phyloP scores from a whole-genome alignment of 352 stramenopile species.

The Pythium myriotylum region DNA sequence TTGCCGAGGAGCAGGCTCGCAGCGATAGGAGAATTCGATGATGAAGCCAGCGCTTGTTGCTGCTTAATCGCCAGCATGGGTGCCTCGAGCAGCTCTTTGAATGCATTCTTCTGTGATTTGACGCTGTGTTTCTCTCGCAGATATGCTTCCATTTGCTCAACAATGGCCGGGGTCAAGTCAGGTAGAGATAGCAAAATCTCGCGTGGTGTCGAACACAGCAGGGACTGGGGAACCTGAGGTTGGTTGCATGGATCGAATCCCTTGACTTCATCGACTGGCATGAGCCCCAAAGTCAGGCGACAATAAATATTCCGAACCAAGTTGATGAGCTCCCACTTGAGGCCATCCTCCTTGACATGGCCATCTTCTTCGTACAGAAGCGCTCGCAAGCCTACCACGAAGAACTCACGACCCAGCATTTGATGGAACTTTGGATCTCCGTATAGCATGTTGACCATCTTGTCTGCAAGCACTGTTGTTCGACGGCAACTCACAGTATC shows the following conservation, averaged over 20 bases:
- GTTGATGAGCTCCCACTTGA: constrained; percentile 88
- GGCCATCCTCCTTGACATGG: constrained; percentile 75
- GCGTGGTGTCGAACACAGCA: constrained; percentile 48
- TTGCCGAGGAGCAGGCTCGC: constrained; percentile 25
- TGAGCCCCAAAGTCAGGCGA: constrained; percentile 58
- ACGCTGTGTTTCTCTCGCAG: constrained; percentile 75
- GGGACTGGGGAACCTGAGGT: constrained; percentile 43
- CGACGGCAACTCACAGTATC: constrained; percentile 73
- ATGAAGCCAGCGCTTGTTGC: constrained; percentile 32
- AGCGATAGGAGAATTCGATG: constrained; percentile 34
- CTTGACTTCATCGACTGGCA: constrained; percentile 79
- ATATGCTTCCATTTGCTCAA: constrained; percentile 54
- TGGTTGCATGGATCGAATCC: constrained; percentile 83
- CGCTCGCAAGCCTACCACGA: constrained; percentile 54
- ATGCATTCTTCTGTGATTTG: constrained; percentile 83
- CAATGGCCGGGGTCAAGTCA: constrained; percentile 38
- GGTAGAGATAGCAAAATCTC: constrained; percentile 65
- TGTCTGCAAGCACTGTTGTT: constrained; percentile 59
- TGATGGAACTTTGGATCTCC: constrained; percentile 37
- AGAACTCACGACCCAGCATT: constrained; percentile 63
- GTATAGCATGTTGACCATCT: constrained; percentile 64
- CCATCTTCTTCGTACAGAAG: constrained; percentile 60
- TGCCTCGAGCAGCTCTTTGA: constrained; percentile 79
- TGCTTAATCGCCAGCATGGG: constrained; percentile 63
- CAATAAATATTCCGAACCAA: constrained; percentile 85